phyloP scores from a whole-genome alignment of 768 basidiomycete species.

The Auricularia sp. region DNA sequence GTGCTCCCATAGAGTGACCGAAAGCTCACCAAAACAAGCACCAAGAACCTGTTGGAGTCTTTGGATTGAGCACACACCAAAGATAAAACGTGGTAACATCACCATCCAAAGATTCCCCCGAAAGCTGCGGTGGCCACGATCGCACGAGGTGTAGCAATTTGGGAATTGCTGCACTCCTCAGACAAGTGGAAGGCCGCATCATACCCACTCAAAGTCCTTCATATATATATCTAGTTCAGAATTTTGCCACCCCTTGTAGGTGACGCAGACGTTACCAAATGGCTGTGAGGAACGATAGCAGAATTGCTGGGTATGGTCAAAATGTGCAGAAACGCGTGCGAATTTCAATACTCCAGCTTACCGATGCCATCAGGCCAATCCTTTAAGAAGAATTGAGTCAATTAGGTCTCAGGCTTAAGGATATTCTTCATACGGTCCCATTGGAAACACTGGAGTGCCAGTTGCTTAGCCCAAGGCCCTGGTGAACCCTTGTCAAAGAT shows the following conservation, averaged over 20 bases:
- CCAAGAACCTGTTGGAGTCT: not conserved
- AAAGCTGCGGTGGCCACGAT: slow-evolving; percentile 8
- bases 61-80: not conserved
- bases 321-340: not conserved
- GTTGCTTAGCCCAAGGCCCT: too few relatives aligned
- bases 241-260: too few relatives aligned
- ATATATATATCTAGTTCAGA: not conserved
- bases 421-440: not conserved
- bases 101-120: slow-evolving; percentile 3
- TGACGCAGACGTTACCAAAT: slow-evolving; percentile 2
- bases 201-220: slow-evolving; percentile 10
- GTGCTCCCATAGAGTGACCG: not conserved
- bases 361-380: not conserved
- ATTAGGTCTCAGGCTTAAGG: too few relatives aligned
- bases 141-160: slow-evolving; percentile 10
- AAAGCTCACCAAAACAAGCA: not conserved
- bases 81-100: not conserved
- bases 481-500: too few relatives aligned
- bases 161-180: slow-evolving; percentile 10
- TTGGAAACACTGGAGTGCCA: not conserved
- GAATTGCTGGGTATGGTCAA: slow-evolving; percentile 7
- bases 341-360: not conserved
- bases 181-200: slow-evolving; percentile 11
- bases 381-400: not conserved
- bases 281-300: slow-evolving; percentile 7